Evolutionary conservation across 306 rosid species (phyloP), one percentile per base, ranked within the genome.

Genomic region (Boehmeria nivea): DNA sequence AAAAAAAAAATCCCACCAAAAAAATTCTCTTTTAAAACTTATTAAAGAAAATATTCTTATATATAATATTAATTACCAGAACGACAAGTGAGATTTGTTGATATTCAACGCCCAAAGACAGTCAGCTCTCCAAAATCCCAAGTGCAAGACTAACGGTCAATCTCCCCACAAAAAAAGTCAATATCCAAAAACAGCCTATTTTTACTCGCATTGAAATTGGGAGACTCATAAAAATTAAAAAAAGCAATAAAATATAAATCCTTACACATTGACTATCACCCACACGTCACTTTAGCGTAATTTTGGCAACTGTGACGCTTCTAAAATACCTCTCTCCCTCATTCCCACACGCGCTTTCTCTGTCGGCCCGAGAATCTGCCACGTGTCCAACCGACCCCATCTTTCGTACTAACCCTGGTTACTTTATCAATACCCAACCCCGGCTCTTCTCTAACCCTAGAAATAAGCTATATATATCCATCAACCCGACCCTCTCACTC

Each of bases 381-480:
- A 85, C 88, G 83, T 85, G 81, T 42, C 13, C 36, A 26, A 3
- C 4, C 17, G 26, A 19, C 43, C 59, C 28, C 25, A 10, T 2
- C 36, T 6, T 59, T 16, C 8, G 25, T 26, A 28, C 60, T 3
- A 13, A 61, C 31, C 62, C 15, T 8, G 45, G 74, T 72, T 10
- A 69, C 14, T 18, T 25, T 75, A 72, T 76, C 73, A 51, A 10
- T 6, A 25, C 51, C 61, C 27, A n/a, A 59, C 18, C 76, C 67
- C 48, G 12, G 0, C 2, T 12, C 15, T 37, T 33, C 65, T 54
- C 63, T 57, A 72, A 78, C 84, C 80, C 85, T 78, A 80, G 81
- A 66, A 31, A 31, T 65, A 54, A 70, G 78, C 81, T 76, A 76
- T 76, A 72, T 68, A 74, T 74, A 81, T 36, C 65, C 51, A 53